A percentile compares a stretch with the other conserved stretches of the same genome.
phyloP scores from a whole-genome alignment of 2,329 filamentous ascomycete species.

The Verticillium albo-atrum region DNA sequence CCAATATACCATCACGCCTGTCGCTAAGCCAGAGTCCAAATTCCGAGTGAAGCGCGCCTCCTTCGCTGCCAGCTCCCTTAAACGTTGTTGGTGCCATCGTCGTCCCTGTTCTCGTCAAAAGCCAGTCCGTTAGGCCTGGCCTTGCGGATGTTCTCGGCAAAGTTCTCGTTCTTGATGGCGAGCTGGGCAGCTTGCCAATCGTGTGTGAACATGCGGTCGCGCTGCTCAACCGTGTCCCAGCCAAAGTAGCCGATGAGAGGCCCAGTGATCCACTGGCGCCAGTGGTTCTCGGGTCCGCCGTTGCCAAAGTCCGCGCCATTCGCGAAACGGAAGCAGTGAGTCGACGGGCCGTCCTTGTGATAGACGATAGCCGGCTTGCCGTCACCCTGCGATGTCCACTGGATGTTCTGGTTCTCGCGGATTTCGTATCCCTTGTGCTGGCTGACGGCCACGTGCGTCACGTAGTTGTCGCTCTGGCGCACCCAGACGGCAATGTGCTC shows the following conservation, averaged over 20 bases:
- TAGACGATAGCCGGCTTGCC: neutral
- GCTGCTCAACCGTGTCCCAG: neutral
- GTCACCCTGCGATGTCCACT: neutral
- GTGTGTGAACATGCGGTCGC: neutral
- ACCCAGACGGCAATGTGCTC: constrained; percentile 22
- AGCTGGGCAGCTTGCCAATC: neutral
- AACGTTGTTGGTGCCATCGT: neutral
- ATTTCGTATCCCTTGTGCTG: neutral
- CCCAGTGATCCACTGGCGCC: neutral
- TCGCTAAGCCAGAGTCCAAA: no score
- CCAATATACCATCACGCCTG: no score
- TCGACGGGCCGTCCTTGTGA: neutral
- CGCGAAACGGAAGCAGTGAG: neutral
- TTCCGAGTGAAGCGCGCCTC: neutral
- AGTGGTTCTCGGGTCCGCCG: neutral
- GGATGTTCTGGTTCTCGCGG: neutral
- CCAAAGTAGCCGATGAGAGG: neutral
- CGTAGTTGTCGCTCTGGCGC: neutral
- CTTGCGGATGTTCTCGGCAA: neutral
- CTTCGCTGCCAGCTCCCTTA: no score
- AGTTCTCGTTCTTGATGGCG: neutral
- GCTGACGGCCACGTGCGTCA: neutral
- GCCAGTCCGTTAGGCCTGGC: neutral
- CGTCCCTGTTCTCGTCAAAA: neutral
- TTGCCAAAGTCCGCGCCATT: neutral